Percentiles rank a stretch among this genome's conserved stretches.
These are phyloP conservation scores for Plenodomus lindquistii DNA, from an alignment of 2,329 filamentous ascomycete species.

Conservation along the genomic window DNA sequence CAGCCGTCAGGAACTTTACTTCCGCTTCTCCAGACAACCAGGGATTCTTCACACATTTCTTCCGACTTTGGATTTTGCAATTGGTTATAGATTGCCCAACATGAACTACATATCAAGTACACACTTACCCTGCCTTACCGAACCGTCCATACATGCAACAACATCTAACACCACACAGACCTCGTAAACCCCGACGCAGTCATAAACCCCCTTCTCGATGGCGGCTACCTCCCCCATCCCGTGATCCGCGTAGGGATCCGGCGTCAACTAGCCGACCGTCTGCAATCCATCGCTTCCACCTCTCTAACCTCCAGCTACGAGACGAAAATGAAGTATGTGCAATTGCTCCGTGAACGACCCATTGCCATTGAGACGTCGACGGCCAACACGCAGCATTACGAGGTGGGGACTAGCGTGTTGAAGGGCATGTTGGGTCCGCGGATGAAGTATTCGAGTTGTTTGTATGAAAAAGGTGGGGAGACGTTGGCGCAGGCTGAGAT, in stretches of 20 bases:
- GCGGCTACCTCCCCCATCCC: constrained; percentile 65
- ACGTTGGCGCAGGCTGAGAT: constrained; percentile 69
- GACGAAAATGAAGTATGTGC: constrained; percentile 67
- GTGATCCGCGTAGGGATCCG: constrained; percentile 69
- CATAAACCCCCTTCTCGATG: constrained; percentile 58
- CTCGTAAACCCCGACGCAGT: constrained; percentile 29
- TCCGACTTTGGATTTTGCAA: no score
- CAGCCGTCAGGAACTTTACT: neutral
- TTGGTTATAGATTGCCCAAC: no score
- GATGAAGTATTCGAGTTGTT: constrained; percentile 73
- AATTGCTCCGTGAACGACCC: constrained; percentile 60
- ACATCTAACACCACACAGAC: constrained; percentile 14
- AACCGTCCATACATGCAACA: neutral
- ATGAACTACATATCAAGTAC: constrained; percentile 42
- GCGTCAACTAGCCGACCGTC: constrained; percentile 65
- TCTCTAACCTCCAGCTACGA: constrained; percentile 59
- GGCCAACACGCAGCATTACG: constrained; percentile 73
- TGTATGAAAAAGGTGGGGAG: constrained; percentile 61
- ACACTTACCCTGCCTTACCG: neutral
- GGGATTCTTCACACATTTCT: no score
- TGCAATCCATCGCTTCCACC: constrained; percentile 58
- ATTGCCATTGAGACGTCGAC: constrained; percentile 70
- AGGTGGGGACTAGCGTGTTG: constrained; percentile 69
- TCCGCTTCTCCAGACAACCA: no score
- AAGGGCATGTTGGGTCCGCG: constrained; percentile 64